Conservation (phyloP, 148 eudicot species). For the Linanthus parryae region DNA sequence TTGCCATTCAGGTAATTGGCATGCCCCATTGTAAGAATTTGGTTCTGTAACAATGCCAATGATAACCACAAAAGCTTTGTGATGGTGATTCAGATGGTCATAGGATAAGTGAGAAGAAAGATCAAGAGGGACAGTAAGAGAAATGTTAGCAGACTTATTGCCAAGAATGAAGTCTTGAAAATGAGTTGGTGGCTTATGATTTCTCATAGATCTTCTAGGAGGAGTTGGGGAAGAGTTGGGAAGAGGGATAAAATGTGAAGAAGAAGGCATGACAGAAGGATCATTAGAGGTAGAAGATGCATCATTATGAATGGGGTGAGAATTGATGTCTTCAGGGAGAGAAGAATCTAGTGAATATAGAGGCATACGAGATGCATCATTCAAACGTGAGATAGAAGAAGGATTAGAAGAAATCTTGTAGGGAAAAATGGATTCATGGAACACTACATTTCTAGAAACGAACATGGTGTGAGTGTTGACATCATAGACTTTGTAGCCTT, state of each 20-base stretch:
- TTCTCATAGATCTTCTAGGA: background rate
- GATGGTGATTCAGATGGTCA: too few relatives aligned
- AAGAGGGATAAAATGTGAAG: too few relatives aligned
- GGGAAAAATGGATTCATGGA: background rate
- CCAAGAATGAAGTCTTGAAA: background rate
- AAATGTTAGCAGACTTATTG: background rate
- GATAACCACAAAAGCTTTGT: too few relatives aligned
- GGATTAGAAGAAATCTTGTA: background rate
- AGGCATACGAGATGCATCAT: background rate
- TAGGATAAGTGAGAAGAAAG: background rate
- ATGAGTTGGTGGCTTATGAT: background rate
- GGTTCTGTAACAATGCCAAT: too few relatives aligned
- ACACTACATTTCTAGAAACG: background rate
- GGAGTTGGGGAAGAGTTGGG: too few relatives aligned
- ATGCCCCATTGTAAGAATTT: background rate
- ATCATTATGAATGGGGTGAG: background rate
- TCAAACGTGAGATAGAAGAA: background rate
- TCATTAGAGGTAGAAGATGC: background rate
- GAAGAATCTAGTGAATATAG: too few relatives aligned
- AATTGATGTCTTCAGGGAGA: background rate
- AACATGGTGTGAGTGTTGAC: background rate
- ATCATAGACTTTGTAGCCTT: background rate
- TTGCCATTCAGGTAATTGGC: background rate
- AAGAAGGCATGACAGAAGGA: background rate
- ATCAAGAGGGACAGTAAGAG: background rate